A percentile compares a stretch with the other conserved stretches of the same genome.
Evolutionary conservation across 1,139 yeast species (phyloP).

Genomic region (Kurtzmaniella quercitrusa): DNA sequence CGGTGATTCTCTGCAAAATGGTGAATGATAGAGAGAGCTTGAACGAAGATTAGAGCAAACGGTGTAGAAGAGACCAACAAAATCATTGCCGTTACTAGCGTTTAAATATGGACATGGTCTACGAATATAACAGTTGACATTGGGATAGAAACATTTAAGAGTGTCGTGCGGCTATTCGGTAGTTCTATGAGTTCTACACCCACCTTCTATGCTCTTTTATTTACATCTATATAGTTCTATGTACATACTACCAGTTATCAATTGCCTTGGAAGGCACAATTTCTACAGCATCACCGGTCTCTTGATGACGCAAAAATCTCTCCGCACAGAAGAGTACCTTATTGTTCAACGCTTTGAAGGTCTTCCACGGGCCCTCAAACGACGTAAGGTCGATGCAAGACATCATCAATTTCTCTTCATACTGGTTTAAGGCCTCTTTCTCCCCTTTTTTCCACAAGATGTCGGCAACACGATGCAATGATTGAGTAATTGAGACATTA

Average conservation of each 20-base stretch:
- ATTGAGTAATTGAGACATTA: constrained; percentile 4
- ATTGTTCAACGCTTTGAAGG: background rate
- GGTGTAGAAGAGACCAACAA: too few relatives aligned
- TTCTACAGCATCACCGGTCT: background rate
- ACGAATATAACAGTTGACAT: too few relatives aligned
- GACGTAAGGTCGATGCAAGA: constrained; percentile 2
- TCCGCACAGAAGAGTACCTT: background rate
- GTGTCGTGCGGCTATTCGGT: too few relatives aligned
- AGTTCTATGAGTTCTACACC: too few relatives aligned
- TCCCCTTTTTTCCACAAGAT: background rate
- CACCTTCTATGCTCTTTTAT: background rate
- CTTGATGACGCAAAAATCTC: background rate
- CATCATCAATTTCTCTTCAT: constrained; percentile 3
- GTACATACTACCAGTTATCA: background rate
- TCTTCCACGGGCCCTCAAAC: background rate
- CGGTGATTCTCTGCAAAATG: too few relatives aligned
- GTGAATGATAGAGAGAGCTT: too few relatives aligned
- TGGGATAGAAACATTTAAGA: too few relatives aligned
- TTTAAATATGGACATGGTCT: too few relatives aligned
- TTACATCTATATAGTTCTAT: background rate
- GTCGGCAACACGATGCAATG: constrained; percentile 3
- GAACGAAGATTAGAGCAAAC: too few relatives aligned
- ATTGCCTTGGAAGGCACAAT: background rate
- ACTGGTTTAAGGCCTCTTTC: constrained; percentile 1
- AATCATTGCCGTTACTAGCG: too few relatives aligned